These are phyloP conservation scores for Rhodotorula sp. DNA, from an alignment of 1,284 basidiomycete species.

Conservation along the genomic window DNA sequence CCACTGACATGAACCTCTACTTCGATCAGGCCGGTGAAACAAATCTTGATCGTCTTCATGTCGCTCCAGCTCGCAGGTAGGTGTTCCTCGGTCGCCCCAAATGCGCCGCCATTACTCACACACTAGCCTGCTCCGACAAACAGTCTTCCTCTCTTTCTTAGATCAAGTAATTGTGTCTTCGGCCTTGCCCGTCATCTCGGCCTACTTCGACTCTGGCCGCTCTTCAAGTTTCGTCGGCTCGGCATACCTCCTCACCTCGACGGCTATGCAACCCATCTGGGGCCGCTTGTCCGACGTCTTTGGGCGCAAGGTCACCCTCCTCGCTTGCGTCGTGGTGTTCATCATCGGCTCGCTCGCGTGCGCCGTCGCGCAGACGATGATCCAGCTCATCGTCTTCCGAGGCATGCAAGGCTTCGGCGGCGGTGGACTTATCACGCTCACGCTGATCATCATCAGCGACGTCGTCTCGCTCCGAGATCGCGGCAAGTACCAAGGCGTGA, in stretches of 20 bases:
- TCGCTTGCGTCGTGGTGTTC: slow-evolving; percentile 58
- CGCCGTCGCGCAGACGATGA: slow-evolving; percentile 62
- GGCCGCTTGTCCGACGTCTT: slow-evolving; percentile 73
- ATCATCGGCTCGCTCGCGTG: slow-evolving; percentile 51
- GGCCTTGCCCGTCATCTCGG: slow-evolving; percentile 53
- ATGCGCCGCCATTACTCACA: background rate
- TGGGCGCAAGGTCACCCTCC: slow-evolving; percentile 65
- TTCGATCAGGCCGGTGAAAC: background rate
- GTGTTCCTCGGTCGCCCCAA: background rate
- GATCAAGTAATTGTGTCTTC: slow-evolving; percentile 61
- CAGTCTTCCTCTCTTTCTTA: slow-evolving; percentile 55
- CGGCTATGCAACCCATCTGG: slow-evolving; percentile 64
- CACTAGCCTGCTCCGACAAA: background rate
- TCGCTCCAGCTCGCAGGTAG: slow-evolving; percentile 44
- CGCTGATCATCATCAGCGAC: slow-evolving; percentile 65
- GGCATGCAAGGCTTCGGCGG: slow-evolving; percentile 65
- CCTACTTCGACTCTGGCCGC: slow-evolving; percentile 66
- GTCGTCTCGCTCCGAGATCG: slow-evolving; percentile 61
- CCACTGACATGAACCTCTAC: background rate
- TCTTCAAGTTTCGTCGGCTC: slow-evolving; percentile 69
- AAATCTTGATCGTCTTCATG: slow-evolving; percentile 26
- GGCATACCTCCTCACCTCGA: slow-evolving; percentile 63
- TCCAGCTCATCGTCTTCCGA: slow-evolving; percentile 70
- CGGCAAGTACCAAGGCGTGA: slow-evolving; percentile 52
- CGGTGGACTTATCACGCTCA: slow-evolving; percentile 64